Base-by-base conservation (phyloP, 2,329 filamentous ascomycete genomes). In the Ceratocystis lukuohia region DNA sequence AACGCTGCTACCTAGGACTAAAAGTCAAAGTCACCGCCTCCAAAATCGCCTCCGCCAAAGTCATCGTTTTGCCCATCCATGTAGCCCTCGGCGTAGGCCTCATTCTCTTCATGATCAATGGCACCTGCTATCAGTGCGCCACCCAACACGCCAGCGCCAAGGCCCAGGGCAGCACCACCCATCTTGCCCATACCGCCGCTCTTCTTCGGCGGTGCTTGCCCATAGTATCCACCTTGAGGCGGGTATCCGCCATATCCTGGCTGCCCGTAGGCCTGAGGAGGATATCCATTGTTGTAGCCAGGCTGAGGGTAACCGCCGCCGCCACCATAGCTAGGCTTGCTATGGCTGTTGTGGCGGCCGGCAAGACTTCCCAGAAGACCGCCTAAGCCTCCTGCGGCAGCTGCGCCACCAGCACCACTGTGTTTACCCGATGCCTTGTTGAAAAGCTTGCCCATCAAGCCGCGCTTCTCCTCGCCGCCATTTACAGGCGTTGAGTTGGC, bases 81-180 rank as follows among this genome's bases (percentile, higher is more conserved):
- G 67, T 74, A 78, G 66, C 79, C 79, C 0, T 80, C 75, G 50
- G 76, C 71, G 66, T 81, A 87, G 37, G 82, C 81, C 4, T 84
- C 78, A 68, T 87, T 76, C 70, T 88, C 75, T 61, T 81, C 74
- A 68, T 86, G 83, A 66, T 88, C 77, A 63, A 92, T 79, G 1
- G 86, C 86, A 72, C 88, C 80, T 1, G 81, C 86, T 41, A 96
- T 75, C 71, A 96, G 69, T 69, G 84, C 82, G 66, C 91, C 91
- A 71, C 91, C 92, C 0, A 96, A 71, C 73, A 96, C 72, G 74
- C 91, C 91, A 69, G 88, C 91, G 70, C 91, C 91, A 3, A 89
- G 75, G 77, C 91, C 91, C 56, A 96, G 77, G 25, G 89, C 89
- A 7, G 87, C 84, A 64, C 86, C 90, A 61, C 89, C 90, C 68